Conservation (phyloP, 305 asterid genomes). For the Solanum hybrid region DNA sequence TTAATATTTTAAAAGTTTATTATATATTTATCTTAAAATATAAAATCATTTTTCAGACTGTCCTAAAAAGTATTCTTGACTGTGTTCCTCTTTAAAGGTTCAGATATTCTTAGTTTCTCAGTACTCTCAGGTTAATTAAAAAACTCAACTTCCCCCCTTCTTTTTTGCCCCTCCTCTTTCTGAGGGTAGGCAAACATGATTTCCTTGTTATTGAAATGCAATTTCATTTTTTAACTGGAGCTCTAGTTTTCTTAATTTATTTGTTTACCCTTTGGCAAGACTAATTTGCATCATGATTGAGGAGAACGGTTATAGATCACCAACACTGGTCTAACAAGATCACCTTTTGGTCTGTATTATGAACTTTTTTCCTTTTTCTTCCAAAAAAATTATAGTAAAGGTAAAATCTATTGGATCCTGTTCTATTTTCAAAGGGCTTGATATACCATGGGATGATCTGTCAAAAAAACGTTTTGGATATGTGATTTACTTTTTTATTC, state of each 20-base stretch:
- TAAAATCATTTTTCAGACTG: background rate
- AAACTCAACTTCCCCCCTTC: background rate
- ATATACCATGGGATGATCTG: background rate
- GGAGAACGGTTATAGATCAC: background rate
- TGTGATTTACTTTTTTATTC: background rate
- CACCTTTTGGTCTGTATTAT: background rate
- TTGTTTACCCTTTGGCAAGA: background rate
- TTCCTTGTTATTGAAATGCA: background rate
- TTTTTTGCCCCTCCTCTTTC: background rate
- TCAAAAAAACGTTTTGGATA: background rate
- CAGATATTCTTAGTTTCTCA: background rate
- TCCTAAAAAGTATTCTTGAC: background rate
- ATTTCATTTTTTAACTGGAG: background rate
- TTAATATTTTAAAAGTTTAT: background rate
- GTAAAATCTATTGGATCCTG: background rate
- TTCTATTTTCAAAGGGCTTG: background rate
- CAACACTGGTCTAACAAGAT: background rate
- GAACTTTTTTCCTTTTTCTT: background rate
- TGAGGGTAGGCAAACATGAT: background rate
- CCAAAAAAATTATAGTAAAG: background rate
- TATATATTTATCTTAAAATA: background rate
- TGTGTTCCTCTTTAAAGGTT: background rate
- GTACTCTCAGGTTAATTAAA: background rate
- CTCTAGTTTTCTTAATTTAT: background rate
- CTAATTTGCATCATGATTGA: background rate